phyloP scores from a whole-genome alignment of 1,284 basidiomycete species.

The Butyriboletus regius region DNA sequence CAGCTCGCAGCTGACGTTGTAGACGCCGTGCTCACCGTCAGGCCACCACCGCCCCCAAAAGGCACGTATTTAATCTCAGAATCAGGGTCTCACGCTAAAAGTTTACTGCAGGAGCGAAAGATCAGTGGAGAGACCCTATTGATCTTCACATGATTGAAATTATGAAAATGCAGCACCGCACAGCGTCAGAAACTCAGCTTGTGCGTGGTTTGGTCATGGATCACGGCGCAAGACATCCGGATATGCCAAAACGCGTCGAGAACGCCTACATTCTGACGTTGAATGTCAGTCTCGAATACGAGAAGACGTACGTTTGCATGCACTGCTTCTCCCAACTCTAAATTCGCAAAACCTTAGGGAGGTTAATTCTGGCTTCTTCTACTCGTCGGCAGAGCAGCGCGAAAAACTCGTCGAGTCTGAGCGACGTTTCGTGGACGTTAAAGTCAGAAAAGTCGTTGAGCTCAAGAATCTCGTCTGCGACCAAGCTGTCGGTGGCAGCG shows the following conservation, averaged over 20 bases:
- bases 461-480: constrained; percentile 96
- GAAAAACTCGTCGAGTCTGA: constrained; percentile 99
- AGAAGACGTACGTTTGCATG: constrained; percentile 79
- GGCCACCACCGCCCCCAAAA: constrained; percentile 57
- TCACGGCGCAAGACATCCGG: constrained; percentile 94
- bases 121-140: constrained; percentile 78
- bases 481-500: constrained; percentile 72
- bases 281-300: constrained; percentile 98
- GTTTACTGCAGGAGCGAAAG: constrained; percentile 44
- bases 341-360: constrained; percentile 53
- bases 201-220: constrained; percentile 90
- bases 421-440: constrained; percentile 87
- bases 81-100: constrained; percentile 23
- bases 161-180: constrained; percentile 99
- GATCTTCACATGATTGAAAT: constrained; percentile 99
- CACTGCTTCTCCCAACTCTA: constrained; percentile 16
- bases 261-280: constrained; percentile 94
- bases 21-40: constrained; percentile 89
- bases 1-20: constrained; percentile 89
- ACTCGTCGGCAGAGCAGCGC: constrained; percentile 95
- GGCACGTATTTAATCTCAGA: constrained; percentile 37
- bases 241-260: constrained; percentile 98
- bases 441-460: constrained; percentile 94
- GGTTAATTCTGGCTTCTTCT: constrained; percentile 99
- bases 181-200: constrained; percentile 95